A percentile compares a stretch with the other conserved stretches of the same genome.
Conservation (phyloP, 73 alveolate genomes). For the Paramecium pentaurelia region DNA sequence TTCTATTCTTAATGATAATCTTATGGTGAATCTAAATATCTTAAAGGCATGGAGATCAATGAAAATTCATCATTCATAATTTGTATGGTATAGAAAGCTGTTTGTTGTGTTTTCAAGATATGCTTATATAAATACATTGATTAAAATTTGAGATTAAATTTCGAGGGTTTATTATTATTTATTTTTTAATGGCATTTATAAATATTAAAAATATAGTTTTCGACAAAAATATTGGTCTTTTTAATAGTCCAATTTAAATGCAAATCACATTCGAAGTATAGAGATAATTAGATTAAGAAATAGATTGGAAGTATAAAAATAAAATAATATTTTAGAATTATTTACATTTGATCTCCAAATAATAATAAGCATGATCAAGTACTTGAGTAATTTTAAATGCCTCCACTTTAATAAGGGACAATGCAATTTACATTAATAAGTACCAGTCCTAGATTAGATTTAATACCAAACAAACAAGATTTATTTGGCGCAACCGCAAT, state of each 20-base stretch:
- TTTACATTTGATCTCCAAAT: constrained; percentile 92
- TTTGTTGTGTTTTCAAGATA: constrained; percentile 85
- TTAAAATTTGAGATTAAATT: neutral
- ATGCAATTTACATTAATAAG: constrained; percentile 85
- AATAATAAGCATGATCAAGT: constrained; percentile 85
- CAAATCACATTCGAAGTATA: constrained; percentile 88
- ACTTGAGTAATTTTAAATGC: constrained; percentile 88
- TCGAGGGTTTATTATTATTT: constrained; percentile 20
- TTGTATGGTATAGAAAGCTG: constrained; percentile 90
- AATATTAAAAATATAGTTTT: constrained; percentile 88
- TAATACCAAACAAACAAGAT: constrained; percentile 79
- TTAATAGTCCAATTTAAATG: constrained; percentile 80
- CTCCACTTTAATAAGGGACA: constrained; percentile 81
- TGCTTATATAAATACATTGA: constrained; percentile 64
- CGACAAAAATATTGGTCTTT: constrained; percentile 77
- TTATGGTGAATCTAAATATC: constrained; percentile 45
- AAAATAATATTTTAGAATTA: constrained; percentile 54
- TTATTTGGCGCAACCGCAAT: constrained; percentile 94
- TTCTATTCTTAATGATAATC: constrained; percentile 49
- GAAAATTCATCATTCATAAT: constrained; percentile 83
- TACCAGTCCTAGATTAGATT: constrained; percentile 81
- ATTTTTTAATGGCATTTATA: constrained; percentile 80
- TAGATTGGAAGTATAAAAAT: constrained; percentile 80
- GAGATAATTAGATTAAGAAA: constrained; percentile 64
- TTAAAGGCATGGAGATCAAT: constrained; percentile 77